A percentile compares a stretch with the other conserved stretches of the same genome.
Evolutionary conservation across 352 stramenopile species (phyloP).

Genomic region (Globisporangium spiculum): DNA sequence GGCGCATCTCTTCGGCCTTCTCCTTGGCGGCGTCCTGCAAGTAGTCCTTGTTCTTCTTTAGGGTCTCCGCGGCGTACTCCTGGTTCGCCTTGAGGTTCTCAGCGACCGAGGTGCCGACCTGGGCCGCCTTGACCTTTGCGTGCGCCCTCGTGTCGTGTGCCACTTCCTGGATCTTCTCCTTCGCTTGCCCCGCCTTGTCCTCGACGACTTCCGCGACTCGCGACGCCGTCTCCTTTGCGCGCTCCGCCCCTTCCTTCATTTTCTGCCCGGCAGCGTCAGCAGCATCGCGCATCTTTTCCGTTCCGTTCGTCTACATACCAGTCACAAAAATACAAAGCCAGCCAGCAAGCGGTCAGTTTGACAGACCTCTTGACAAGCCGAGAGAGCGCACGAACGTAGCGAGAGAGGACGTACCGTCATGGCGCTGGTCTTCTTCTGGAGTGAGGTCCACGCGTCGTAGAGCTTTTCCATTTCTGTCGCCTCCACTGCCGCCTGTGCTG

Average conservation of each 20-base stretch:
- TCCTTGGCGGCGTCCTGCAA: constrained; percentile 13
- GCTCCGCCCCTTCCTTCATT: constrained; percentile 19
- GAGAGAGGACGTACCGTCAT: constrained; percentile 12
- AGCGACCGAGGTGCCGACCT: neutral
- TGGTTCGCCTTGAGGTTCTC: constrained; percentile 2
- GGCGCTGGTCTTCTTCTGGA: neutral
- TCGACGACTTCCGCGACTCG: constrained; percentile 7
- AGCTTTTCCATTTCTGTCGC: constrained; percentile 16
- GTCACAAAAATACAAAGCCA: neutral
- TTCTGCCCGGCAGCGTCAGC: constrained; percentile 12
- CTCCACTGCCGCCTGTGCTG: neutral
- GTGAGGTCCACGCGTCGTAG: constrained; percentile 16
- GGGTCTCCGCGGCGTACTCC: neutral
- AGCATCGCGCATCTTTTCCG: constrained; percentile 11
- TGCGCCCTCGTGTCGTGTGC: constrained; percentile 25
- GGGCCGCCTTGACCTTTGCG: constrained; percentile 16
- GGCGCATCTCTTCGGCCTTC: constrained; percentile 23
- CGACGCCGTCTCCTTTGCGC: constrained; percentile 17
- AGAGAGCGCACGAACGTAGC: neutral
- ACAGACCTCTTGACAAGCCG: neutral
- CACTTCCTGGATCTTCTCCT: constrained; percentile 30
- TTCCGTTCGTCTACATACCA: constrained; percentile 4
- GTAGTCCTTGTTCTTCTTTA: constrained; percentile 1
- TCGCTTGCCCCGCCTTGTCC: constrained; percentile 16
- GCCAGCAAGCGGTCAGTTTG: neutral